These are phyloP conservation scores for Sphaerulina musiva DNA, from an alignment of 2,329 filamentous ascomycete species.

Conservation along the genomic window DNA sequence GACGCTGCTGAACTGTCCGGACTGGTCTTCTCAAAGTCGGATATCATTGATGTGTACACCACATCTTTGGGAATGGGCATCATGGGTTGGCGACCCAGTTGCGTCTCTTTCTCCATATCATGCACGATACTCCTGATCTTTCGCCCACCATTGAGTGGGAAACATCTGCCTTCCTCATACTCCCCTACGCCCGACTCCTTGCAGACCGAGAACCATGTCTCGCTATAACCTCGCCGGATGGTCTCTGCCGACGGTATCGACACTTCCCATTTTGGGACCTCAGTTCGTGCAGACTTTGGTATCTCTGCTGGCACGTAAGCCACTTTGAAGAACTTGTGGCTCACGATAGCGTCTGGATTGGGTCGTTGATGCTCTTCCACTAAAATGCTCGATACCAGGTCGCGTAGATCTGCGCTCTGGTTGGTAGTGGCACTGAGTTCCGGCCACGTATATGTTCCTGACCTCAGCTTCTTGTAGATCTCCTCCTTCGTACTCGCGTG, in stretches of 20 bases:
- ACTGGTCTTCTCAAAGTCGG: constrained; percentile 29
- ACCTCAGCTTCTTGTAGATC: constrained; percentile 64
- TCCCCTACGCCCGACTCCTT: constrained; percentile 47
- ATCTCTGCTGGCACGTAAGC: constrained; percentile 62
- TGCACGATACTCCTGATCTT: constrained; percentile 45
- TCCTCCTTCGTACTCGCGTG: constrained; percentile 85
- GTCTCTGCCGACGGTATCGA: constrained; percentile 40
- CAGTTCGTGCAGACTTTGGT: constrained; percentile 40
- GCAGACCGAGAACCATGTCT: constrained; percentile 47
- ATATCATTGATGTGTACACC: constrained; percentile 40
- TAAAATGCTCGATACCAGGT: constrained; percentile 69
- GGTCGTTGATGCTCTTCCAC: constrained; percentile 69
- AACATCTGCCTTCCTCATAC: constrained; percentile 41
- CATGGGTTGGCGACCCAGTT: constrained; percentile 42
- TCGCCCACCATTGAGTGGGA: constrained; percentile 43
- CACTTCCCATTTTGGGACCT: constrained; percentile 44
- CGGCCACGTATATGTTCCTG: constrained; percentile 76
- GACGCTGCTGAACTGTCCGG: constrained; percentile 31
- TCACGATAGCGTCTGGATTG: constrained; percentile 69
- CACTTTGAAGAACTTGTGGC: constrained; percentile 71
- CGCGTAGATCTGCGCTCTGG: constrained; percentile 70
- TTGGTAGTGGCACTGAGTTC: constrained; percentile 58
- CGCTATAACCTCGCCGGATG: constrained; percentile 43
- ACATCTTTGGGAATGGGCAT: constrained; percentile 45
- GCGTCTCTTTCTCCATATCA: constrained; percentile 46